Evolutionary conservation across 352 stramenopile genomes (phyloP).

Genomic region (Pythium guiyangense): DNA sequence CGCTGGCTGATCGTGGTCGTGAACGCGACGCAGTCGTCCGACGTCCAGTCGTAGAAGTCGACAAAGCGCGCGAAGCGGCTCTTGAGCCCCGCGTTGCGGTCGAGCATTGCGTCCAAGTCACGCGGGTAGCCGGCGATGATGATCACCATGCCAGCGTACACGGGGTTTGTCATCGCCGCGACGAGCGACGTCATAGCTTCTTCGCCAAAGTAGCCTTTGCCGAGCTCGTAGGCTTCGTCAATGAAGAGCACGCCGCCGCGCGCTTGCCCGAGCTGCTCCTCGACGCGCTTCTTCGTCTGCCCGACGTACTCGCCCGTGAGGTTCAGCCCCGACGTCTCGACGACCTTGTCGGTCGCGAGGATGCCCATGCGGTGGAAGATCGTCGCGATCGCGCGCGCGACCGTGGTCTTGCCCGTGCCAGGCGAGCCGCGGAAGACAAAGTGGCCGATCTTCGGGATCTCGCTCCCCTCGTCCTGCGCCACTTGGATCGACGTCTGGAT

Average conservation of each 20-base stretch:
- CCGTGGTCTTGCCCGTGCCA: constrained; percentile 87
- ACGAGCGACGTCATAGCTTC: constrained; percentile 90
- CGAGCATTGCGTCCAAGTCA: constrained; percentile 89
- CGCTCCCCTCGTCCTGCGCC: constrained; percentile 58
- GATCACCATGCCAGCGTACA: constrained; percentile 83
- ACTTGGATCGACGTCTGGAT: constrained; percentile 60
- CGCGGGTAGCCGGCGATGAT: constrained; percentile 88
- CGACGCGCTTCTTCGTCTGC: constrained; percentile 88
- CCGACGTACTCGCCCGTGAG: constrained; percentile 87
- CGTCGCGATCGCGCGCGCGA: constrained; percentile 90
- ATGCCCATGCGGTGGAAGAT: constrained; percentile 92
- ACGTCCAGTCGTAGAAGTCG: constrained; percentile 87
- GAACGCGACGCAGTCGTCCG: constrained; percentile 71
- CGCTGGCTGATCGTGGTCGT: constrained; percentile 36
- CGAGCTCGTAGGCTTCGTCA: constrained; percentile 90
- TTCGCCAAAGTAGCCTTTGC: constrained; percentile 73
- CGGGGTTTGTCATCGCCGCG: constrained; percentile 83
- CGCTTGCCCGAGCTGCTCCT: constrained; percentile 83
- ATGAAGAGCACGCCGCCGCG: constrained; percentile 92
- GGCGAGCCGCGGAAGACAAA: constrained; percentile 88
- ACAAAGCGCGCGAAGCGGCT: constrained; percentile 89
- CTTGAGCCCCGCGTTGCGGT: constrained; percentile 86
- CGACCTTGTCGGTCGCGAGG: constrained; percentile 89
- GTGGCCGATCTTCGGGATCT: constrained; percentile 58
- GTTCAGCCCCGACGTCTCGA: constrained; percentile 84